A percentile compares a stretch with the other conserved stretches of the same genome.
These are phyloP conservation scores for Hyparrhenia diplandra DNA, from an alignment of 176 grass and related monocot genomes.

Conservation along the genomic window DNA sequence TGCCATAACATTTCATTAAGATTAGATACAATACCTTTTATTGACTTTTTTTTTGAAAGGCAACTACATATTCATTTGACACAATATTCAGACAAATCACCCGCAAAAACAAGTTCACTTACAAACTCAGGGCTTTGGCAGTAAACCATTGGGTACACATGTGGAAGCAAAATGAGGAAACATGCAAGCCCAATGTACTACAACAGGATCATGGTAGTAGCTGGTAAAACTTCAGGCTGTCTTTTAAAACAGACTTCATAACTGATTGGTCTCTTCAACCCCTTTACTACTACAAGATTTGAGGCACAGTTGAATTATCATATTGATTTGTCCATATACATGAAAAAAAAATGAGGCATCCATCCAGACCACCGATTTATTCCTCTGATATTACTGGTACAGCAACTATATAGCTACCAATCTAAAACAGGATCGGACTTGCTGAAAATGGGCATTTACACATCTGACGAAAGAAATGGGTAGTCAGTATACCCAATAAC, in stretches of 20 bases:
- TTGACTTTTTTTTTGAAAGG: neutral
- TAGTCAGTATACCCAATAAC: constrained; percentile 76
- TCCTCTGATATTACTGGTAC: constrained; percentile 1
- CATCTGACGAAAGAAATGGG: constrained; percentile 47
- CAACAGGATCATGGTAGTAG: neutral
- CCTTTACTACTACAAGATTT: neutral
- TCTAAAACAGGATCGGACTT: too few species aligned
- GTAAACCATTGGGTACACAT: neutral
- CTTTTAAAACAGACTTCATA: neutral
- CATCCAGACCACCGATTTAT: constrained; percentile 3
- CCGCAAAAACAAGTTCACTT: too few species aligned
- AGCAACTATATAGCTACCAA: neutral
- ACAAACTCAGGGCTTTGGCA: too few species aligned
- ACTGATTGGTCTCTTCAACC: neutral
- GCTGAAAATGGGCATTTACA: too few species aligned
- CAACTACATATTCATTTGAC: neutral
- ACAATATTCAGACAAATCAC: too few species aligned
- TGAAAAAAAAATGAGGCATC: constrained; percentile 13
- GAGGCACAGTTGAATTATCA: neutral
- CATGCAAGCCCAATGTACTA: neutral
- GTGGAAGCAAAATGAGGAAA: constrained; percentile 1
- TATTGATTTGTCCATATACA: neutral
- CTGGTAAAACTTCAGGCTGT: neutral
- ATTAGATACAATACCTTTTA: neutral
- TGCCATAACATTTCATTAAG: neutral